Evolutionary conservation across 768 basidiomycete species (phyloP).

Genomic region (Rhodosporidiobolus sp.): DNA sequence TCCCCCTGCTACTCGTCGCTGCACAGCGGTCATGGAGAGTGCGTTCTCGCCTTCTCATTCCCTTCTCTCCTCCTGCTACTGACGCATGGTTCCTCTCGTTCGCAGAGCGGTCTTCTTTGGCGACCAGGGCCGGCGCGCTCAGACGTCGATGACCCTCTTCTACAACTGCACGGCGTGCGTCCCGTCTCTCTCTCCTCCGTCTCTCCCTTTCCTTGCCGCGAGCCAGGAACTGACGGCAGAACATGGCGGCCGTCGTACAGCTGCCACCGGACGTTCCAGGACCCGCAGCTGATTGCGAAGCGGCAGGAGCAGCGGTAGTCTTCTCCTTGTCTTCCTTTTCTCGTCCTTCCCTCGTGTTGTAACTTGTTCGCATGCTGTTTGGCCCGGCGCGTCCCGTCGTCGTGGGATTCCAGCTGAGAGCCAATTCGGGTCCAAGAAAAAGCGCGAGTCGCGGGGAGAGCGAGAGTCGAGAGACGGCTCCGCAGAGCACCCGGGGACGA

Average conservation of each 20-base stretch:
- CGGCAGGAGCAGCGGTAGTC: background rate
- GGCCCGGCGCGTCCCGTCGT: too few species aligned
- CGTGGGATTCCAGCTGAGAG: too few species aligned
- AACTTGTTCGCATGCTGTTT: background rate
- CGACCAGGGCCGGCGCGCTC: conserved; percentile 94
- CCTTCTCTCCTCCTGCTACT: background rate
- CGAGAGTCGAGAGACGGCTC: too few species aligned
- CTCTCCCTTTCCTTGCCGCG: background rate
- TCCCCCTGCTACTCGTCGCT: too few species aligned
- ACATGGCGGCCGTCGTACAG: background rate
- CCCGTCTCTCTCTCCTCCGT: background rate
- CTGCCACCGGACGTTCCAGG: conserved; percentile 37
- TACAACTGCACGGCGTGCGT: conserved; percentile 62
- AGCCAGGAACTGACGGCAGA: background rate
- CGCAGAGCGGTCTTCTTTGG: conserved; percentile 89
- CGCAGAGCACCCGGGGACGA: too few species aligned
- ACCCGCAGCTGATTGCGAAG: conserved; percentile 17
- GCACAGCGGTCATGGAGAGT: conserved; percentile 40
- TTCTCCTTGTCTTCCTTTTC: background rate
- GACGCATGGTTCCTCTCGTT: background rate
- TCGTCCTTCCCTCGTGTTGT: background rate
- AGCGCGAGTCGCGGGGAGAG: too few species aligned
- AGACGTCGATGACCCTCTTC: conserved; percentile 90
- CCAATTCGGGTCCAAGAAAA: too few species aligned
- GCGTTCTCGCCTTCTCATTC: conserved; percentile 26